Percentiles rank a stretch among this genome's conserved stretches.
phyloP scores from a whole-genome alignment of 768 basidiomycete species.

The Daedaleopsis sinensis region DNA sequence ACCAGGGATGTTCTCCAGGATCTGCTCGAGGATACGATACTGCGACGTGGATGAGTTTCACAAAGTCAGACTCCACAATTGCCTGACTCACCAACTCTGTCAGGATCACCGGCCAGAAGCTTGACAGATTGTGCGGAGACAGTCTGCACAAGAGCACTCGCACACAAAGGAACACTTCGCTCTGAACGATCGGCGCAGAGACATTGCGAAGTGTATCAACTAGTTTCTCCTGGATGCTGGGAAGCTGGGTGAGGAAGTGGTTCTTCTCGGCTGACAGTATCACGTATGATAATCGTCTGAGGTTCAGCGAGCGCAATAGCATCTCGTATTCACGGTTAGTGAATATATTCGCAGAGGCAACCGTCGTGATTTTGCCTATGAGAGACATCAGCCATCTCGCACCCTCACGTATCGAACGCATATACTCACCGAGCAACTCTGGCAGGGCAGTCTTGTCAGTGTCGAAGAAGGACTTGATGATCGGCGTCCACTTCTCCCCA shows the following conservation, averaged over 20 bases:
- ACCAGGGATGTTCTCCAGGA: constrained; percentile 66
- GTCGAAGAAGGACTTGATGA: constrained; percentile 81
- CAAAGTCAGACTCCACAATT: neutral
- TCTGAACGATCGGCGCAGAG: constrained; percentile 82
- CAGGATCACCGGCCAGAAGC: constrained; percentile 95
- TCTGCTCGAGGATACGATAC: constrained; percentile 90
- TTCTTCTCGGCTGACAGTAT: constrained; percentile 91
- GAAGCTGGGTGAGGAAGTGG: constrained; percentile 86
- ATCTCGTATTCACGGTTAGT: constrained; percentile 95
- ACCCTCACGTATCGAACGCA: constrained; percentile 20
- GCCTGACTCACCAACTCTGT: constrained; percentile 73
- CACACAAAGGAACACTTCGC: constrained; percentile 94
- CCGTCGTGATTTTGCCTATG: constrained; percentile 74
- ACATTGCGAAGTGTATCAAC: constrained; percentile 88
- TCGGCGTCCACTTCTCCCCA: constrained; percentile 69
- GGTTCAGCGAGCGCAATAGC: constrained; percentile 79
- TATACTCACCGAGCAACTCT: constrained; percentile 71
- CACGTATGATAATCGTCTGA: constrained; percentile 85
- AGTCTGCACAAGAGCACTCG: constrained; percentile 89
- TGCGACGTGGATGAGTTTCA: constrained; percentile 32
- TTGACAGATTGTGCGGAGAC: constrained; percentile 87
- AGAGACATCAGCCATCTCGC: constrained; percentile 21
- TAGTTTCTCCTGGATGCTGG: constrained; percentile 94
- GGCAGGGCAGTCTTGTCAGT: constrained; percentile 84
- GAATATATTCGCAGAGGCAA: constrained; percentile 94